phyloP scores from a whole-genome alignment of 129 eudicot species.

The Flaveria robusta region DNA sequence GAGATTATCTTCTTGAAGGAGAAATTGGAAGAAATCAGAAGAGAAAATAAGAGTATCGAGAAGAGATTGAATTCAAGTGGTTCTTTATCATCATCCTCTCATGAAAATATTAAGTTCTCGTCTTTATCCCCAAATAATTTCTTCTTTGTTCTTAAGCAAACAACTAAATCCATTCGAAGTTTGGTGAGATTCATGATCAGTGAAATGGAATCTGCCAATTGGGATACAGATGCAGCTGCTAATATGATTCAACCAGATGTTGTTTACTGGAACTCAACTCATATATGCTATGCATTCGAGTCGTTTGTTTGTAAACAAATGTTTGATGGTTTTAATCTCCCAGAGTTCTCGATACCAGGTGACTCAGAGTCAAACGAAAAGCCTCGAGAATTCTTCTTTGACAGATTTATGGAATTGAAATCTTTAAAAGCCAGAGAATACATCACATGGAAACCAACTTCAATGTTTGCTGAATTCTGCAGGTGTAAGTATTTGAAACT shows the following conservation, averaged over 20 bases:
- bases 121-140: constrained; percentile 56
- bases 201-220: constrained; percentile 78
- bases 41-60: constrained; percentile 62
- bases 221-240: constrained; percentile 83
- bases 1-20: constrained; percentile 73
- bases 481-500: constrained; percentile 61
- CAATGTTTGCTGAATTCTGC: constrained; percentile 68
- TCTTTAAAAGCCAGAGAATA: constrained; percentile 63
- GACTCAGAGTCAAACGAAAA: constrained; percentile 22
- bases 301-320: constrained; percentile 73
- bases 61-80: constrained; percentile 81
- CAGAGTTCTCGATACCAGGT: constrained; percentile 39
- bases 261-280: constrained; percentile 56
- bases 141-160: constrained; percentile 46
- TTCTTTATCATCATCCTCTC: constrained; percentile 32
- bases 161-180: constrained; percentile 56
- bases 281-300: constrained; percentile 74
- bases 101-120: constrained; percentile 42
- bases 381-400: constrained; percentile 46
- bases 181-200: constrained; percentile 60
- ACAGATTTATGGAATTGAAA: constrained; percentile 58
- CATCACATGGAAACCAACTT: constrained; percentile 66
- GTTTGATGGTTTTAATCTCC: constrained; percentile 68
- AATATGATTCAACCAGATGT: constrained; percentile 63
- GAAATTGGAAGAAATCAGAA: constrained; percentile 63